Base-by-base conservation (phyloP, 2,329 filamentous ascomycete genomes). In the Paracamarosporium sp. region DNA sequence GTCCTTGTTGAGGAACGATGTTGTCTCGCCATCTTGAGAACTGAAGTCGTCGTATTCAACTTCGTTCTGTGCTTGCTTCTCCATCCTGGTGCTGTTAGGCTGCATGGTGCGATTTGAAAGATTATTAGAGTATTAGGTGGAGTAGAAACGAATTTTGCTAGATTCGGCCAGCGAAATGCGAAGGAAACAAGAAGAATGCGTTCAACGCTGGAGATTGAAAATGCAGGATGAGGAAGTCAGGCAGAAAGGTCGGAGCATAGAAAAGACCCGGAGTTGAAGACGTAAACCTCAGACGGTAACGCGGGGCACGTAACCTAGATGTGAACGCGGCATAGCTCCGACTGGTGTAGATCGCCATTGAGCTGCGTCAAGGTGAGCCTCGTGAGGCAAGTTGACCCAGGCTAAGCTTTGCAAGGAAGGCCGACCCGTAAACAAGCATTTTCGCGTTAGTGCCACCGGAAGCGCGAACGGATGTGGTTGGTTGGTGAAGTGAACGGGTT, bases 1-100 rank as follows among this genome's bases (percentile, higher is more conserved):
- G 11, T 66, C 59, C 45, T 53, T 63, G 58, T 63, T 65, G 44
- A 75, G 67, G 47, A 75, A 69, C 15, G 71, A 62, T n/a, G 68
- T 62, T 28, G 64, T 65, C 45, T 75, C 72, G 48, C 71, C 70
- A 22, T 57, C 58, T n/a, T 65, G 59, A 2, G 62, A 64, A 1
- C 62, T 61, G 9, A 61, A 56, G 17, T 63, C 59, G 28, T 59
- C 51, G 28, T 51, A 53, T 13, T 55, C 46, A 27, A 31, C 46
- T 12, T 51, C 45, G 17, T 44, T 20, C 31, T 55, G 44, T n/a
- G 30, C 17, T 20, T 33, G 44, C 55, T 74, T 75, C 55, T 72
- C 70, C 70, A 73, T 73, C 3, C 12, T 60, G 58, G 35, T 27
- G 48, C 2, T 41, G 27, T 31, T 51, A 11, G 36, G 25, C 31